These are phyloP conservation scores for Tephrocybe rancida DNA, from an alignment of 768 basidiomycete species.

Conservation along the genomic window DNA sequence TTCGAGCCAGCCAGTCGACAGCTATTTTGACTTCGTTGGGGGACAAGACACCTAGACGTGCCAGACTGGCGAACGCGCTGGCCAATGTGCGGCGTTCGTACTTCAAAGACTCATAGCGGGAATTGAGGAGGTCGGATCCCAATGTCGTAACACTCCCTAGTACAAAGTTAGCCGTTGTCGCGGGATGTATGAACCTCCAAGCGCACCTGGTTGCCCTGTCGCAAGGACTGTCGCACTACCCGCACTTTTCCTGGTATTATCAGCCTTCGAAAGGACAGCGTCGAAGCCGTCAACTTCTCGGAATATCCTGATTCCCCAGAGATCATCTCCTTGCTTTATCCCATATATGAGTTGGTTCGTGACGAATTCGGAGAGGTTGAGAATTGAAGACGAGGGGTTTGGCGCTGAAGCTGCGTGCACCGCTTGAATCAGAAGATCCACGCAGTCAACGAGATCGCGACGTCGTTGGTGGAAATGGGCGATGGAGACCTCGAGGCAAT, in stretches of 20 bases:
- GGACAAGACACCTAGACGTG: slow-evolving; percentile 62
- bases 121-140: slow-evolving; percentile 66
- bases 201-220: slow-evolving; percentile 52
- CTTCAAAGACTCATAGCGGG: slow-evolving; percentile 72
- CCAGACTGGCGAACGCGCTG: slow-evolving; percentile 61
- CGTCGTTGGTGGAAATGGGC: slow-evolving; percentile 71
- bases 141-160: slow-evolving; percentile 48
- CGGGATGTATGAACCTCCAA: not conserved
- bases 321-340: slow-evolving; percentile 22
- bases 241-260: slow-evolving; percentile 63
- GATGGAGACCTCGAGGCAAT: slow-evolving; percentile 65
- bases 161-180: not conserved
- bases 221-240: slow-evolving; percentile 60
- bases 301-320: slow-evolving; percentile 45
- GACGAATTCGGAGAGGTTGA: slow-evolving; percentile 59
- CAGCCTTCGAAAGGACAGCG: slow-evolving; percentile 51
- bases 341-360: slow-evolving; percentile 32
- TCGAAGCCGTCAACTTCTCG: slow-evolving; percentile 66
- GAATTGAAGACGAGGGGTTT: slow-evolving; percentile 48
- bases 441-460: slow-evolving; percentile 68
- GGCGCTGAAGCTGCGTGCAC: slow-evolving; percentile 50
- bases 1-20: slow-evolving; percentile 70
- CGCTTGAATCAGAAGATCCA: slow-evolving; percentile 69
- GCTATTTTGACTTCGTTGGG: slow-evolving; percentile 61
- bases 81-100: slow-evolving; percentile 74